Evolutionary conservation across 768 basidiomycete genomes (phyloP), one percentile per base, ranked within the genome.

Genomic region (Bullera alba): DNA sequence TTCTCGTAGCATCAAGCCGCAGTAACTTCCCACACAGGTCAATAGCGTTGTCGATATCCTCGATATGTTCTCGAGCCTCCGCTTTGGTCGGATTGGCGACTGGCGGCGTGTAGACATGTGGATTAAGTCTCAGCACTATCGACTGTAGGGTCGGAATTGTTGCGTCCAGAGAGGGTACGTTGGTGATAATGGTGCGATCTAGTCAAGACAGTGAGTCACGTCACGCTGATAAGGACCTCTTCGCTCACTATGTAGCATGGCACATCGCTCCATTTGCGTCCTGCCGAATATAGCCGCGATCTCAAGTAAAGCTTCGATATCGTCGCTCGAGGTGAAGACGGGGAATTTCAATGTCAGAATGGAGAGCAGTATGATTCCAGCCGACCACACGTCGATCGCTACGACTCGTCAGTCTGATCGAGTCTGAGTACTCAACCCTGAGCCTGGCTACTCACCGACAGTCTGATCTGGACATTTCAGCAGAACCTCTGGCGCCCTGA

Each of bases 321-420:
- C 95, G 63, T 97, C 90, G 61, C 80, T 86, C 17, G 91, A 89
- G 60, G 89, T 86, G 74, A 97, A 91, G 25, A 96, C 73, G 1
- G 95, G 95, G 65, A 96, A 99, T 60, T 93, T 95, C 37, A 82
- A 80, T 0, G 84, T 84, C 29, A 99, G 77, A 75, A 96, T 92
- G 75, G 92, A 92, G 5, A 97, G 78, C 0, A 99, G 74, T 46
- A 96, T 95, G 63, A 84, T 83, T 0, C 95, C 95, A 5, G 82
- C 87, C 0, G 92, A 85, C 95, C 95, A 99, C 39, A 97, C 81
- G 61, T 99, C 95, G 66, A 97, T 85, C 1, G 93, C 95, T 99
- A 66, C 10, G 46, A 26, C 19, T 7, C 25, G 23, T 60, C 42
- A 51, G 44, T 32, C 23, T 42, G 14, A 14, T 28, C 34, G 28